Conservation (phyloP, 805 yeast genomes). For the Zygoascus tannicola region DNA sequence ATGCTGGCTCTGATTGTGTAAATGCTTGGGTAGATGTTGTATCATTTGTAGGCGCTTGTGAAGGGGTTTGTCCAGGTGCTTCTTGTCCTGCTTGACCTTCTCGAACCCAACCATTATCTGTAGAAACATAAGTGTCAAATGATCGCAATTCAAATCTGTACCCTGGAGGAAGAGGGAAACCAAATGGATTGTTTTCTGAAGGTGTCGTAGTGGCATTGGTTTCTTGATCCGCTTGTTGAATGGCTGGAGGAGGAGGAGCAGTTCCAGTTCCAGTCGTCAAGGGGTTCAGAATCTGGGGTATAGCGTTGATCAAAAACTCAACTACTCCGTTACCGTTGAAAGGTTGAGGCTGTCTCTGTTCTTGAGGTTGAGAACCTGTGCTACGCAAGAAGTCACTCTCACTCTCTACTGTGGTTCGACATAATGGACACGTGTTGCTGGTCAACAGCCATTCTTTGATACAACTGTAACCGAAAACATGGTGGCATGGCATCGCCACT, state of each 20-base stretch:
- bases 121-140: background rate
- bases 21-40: too few species aligned
- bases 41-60: background rate
- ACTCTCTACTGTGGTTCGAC: constrained; percentile 50
- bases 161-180: background rate
- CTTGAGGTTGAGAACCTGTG: constrained; percentile 16
- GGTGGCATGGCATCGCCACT: constrained; percentile 73
- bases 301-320: background rate
- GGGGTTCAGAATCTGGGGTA: background rate
- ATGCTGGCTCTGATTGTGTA: background rate
- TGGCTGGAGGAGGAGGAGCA: background rate
- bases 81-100: background rate
- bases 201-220: too few species aligned
- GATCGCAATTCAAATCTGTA: background rate
- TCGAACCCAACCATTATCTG: background rate
- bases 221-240: background rate
- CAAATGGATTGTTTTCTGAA: background rate
- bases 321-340: background rate
- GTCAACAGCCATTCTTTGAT: constrained; percentile 71
- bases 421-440: constrained; percentile 75
- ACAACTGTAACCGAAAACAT: constrained; percentile 80
- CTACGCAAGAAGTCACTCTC: constrained; percentile 21
- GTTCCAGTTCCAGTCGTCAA: background rate
- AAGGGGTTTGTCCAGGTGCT: background rate
- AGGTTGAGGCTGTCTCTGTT: constrained; percentile 1